Evolutionary conservation across 257 asterid species (phyloP).

Genomic region (Osmanthus fragrans): DNA sequence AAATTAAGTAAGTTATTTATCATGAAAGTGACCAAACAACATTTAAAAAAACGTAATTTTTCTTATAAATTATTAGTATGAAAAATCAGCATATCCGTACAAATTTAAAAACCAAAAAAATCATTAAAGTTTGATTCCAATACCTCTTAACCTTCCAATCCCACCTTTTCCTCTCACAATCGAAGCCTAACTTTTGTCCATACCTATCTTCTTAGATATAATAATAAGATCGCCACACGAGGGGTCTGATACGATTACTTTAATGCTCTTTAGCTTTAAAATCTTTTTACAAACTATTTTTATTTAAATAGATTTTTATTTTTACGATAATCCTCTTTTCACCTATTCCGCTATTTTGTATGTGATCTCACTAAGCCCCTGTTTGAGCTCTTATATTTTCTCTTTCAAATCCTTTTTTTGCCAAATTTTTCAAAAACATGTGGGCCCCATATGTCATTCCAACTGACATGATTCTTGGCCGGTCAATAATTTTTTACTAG

Average conservation of each 20-base stretch:
- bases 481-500: too few species aligned
- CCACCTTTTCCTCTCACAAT: conserved; percentile 4
- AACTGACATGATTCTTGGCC: too few species aligned
- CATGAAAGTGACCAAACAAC: too few species aligned
- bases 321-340: background rate
- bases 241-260: conserved; percentile 15
- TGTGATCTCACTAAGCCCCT: background rate
- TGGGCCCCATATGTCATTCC: too few species aligned
- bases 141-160: conserved; percentile 1
- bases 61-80: background rate
- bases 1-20: background rate
- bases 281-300: background rate
- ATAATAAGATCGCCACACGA: conserved; percentile 34
- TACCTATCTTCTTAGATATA: conserved; percentile 19
- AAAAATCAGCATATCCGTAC: background rate
- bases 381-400: too few species aligned
- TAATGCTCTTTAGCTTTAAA: background rate
- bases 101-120: too few species aligned
- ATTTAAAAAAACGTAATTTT: background rate
- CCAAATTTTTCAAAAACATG: too few species aligned
- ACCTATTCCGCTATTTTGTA: too few species aligned
- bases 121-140: background rate
- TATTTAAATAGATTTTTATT: too few species aligned
- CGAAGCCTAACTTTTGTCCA: conserved; percentile 9
- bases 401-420: too few species aligned